Evolutionary conservation across 306 rosid species (phyloP).

Genomic region (Castanea crenata): DNA sequence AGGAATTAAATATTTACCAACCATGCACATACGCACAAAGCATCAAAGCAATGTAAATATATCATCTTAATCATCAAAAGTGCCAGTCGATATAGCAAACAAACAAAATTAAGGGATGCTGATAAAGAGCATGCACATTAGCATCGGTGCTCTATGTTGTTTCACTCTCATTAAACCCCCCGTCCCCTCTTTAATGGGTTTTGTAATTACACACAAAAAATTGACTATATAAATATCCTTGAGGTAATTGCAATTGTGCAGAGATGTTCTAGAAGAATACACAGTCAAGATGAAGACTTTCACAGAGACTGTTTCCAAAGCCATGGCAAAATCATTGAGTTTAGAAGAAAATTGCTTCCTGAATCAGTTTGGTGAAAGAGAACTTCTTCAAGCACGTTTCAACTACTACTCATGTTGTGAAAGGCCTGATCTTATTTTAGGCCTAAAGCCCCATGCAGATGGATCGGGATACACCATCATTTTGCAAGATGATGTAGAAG

Average conservation of each 20-base stretch:
- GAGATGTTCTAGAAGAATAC: conserved; percentile 35
- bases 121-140: too few relatives aligned
- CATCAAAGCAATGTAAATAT: too few relatives aligned
- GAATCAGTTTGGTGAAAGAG: conserved; percentile 38
- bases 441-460: conserved; percentile 21
- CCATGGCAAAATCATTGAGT: conserved; percentile 36
- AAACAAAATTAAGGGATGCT: too few relatives aligned
- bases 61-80: too few relatives aligned
- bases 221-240: not conserved
- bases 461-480: conserved; percentile 18
- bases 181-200: too few relatives aligned
- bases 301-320: conserved; percentile 28
- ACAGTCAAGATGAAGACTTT: conserved; percentile 13
- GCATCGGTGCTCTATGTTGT: too few relatives aligned
- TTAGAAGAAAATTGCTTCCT: conserved; percentile 38
- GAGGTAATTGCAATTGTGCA: conserved; percentile 12
- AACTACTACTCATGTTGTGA: conserved; percentile 20
- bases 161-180: too few relatives aligned
- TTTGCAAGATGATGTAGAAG: conserved; percentile 30
- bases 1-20: too few relatives aligned
- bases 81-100: too few relatives aligned
- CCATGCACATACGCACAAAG: too few relatives aligned
- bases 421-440: conserved; percentile 30
- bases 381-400: conserved; percentile 28
- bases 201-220: too few relatives aligned